Evolutionary conservation across 2,329 filamentous ascomycete species (phyloP).

Genomic region (Eurotiales sp.): DNA sequence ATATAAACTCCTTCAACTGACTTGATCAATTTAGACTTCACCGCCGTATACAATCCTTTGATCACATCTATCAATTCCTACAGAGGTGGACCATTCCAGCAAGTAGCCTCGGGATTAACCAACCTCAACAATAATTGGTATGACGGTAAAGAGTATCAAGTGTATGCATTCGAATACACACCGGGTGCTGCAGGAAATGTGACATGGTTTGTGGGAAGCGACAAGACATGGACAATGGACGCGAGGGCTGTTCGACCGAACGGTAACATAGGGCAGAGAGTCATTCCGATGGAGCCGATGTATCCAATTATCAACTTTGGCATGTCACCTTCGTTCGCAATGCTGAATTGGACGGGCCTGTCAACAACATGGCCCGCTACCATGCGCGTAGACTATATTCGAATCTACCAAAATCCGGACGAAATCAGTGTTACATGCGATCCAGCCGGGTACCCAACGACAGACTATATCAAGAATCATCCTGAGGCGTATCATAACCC

Average conservation of each 20-base stretch:
- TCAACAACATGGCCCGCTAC: conserved; percentile 56
- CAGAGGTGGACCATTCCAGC: conserved; percentile 59
- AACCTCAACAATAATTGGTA: conserved; percentile 66
- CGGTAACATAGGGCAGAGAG: conserved; percentile 64
- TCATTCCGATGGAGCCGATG: conserved; percentile 66
- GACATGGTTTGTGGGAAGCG: conserved; percentile 65
- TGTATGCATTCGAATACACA: conserved; percentile 61
- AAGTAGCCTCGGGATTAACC: conserved; percentile 59
- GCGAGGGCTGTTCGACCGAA: conserved; percentile 60
- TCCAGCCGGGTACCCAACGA: conserved; percentile 63
- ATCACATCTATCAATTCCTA: conserved; percentile 59
- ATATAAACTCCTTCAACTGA: too few species aligned
- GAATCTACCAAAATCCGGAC: conserved; percentile 64
- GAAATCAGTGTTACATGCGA: conserved; percentile 62
- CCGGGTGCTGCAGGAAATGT: conserved; percentile 59
- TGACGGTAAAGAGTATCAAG: conserved; percentile 60
- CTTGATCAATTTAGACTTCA: too few species aligned
- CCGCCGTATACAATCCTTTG: conserved; percentile 60
- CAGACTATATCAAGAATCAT: conserved; percentile 62
- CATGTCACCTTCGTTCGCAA: conserved; percentile 64
- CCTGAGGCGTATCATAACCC: conserved; percentile 59
- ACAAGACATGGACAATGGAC: conserved; percentile 62
- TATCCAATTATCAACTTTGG: conserved; percentile 65
- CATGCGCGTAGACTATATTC: conserved; percentile 66
- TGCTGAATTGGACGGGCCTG: conserved; percentile 57